Base-by-base conservation (phyloP, 129 eudicot species). In the Helianthus tuberosus region DNA sequence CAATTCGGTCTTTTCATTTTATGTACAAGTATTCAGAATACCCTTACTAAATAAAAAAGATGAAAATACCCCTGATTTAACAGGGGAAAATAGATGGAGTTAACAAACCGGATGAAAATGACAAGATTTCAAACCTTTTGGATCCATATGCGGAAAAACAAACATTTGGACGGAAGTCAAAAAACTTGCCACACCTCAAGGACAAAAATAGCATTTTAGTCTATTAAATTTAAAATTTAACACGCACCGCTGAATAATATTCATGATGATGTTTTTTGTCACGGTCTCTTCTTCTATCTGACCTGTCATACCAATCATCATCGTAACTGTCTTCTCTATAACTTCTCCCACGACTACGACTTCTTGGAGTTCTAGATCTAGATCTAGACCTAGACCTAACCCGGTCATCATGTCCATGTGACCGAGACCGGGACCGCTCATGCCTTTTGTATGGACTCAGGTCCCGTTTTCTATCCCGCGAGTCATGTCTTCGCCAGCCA, bases 301-400 rank as follows among this genome's bases (percentile, higher is more conserved):
- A 73, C 80, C 98, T 84, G 43, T 84, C 97, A 75, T 88, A 60
- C 27, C 93, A 86, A 36, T 74, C 83, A 20, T 94, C 98, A 73
- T 93, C 96, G 68, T 94, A 88, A 68, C 98, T 94, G 66, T 88
- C 97, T 80, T 94, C 98, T 60, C 97, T 86, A 63, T 90, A 80
- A 83, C 93, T 93, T 62, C 93, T 88, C 66, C 96, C 85, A 68
- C 62, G 92, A 69, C 98, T 93, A 13, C 98, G 81, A 69, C 97
- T 81, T 81, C 97, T 81, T 80, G 93, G 80, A 75, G 98, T 92
- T 13, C 44, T 61, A 61, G 66, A 61, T 61, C 66, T 61, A 78
- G 98, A 94, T 75, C 96, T 90, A 41, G 98, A 94, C 84, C 96
- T 90, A 35, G 98, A 94, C 84, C 92, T 86, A 13, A 81, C 69